Evolutionary conservation across 331 rosid genomes (phyloP).

Genomic region (Quercus phellos): DNA sequence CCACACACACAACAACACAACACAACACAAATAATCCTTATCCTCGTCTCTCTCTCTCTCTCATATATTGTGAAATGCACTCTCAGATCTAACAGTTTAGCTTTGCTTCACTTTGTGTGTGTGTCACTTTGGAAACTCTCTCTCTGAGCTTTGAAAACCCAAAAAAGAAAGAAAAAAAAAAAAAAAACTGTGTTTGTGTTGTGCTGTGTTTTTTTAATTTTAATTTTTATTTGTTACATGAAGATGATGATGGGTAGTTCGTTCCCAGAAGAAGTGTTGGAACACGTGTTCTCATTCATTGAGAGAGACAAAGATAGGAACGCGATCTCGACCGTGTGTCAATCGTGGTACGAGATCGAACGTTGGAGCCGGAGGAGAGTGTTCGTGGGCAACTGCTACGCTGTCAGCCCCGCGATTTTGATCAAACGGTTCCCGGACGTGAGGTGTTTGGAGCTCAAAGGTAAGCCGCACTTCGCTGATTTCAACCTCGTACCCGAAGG

Average conservation of each 20-base stretch:
- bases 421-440: slow-evolving; percentile 78
- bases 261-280: slow-evolving; percentile 85
- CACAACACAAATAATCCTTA: slow-evolving; percentile 34
- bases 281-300: slow-evolving; percentile 78
- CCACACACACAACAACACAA: too few species aligned
- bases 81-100: slow-evolving; percentile 68
- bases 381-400: slow-evolving; percentile 86
- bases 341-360: slow-evolving; percentile 91
- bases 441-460: slow-evolving; percentile 75
- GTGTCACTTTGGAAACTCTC: too few species aligned
- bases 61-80: slow-evolving; percentile 27
- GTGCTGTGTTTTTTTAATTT: too few species aligned
- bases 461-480: slow-evolving; percentile 94
- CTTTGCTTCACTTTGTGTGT: neutral
- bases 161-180: too few species aligned
- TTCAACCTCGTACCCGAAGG: slow-evolving; percentile 88
- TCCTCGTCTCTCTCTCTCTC: slow-evolving; percentile 28
- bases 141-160: too few species aligned
- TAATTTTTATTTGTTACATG: slow-evolving; percentile 14
- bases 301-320: slow-evolving; percentile 59
- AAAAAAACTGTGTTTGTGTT: too few species aligned
- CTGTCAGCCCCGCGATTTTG: slow-evolving; percentile 58
- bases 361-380: slow-evolving; percentile 70
- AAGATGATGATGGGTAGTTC: slow-evolving; percentile 45
- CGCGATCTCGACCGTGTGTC: slow-evolving; percentile 73